Base-by-base conservation (phyloP, 176 grass and related monocot species). In the Hordeum marinum region DNA sequence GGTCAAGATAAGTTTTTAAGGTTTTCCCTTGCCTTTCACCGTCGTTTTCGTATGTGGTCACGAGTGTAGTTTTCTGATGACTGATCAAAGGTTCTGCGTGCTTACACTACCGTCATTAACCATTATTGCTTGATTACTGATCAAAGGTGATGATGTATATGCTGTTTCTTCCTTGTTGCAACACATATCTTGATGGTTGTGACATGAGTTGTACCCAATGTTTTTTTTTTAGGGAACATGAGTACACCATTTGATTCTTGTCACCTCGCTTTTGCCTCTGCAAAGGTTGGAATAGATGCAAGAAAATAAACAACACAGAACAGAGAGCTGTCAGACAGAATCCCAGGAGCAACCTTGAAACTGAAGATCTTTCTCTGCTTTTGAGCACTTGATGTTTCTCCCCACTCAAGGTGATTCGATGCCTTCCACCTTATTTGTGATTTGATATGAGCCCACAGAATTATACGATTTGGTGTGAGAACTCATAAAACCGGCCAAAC, bases 351-450 rank as follows among this genome's bases (percentile, higher is more conserved):
- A n/a, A 31, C 60, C 66, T 87, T 50, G 60, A 24, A 90, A 61
- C 67, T 50, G 31, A 84, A 83, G 68, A 72, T 86, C 37, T 66
- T 25, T 9, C 68, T 72, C 54, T 68, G 73, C 63, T 90, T 90
- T 68, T 74, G 35, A 46, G 46, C 21, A 41, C 54, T 83, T 80
- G 36, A 60, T 73, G 46, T 75, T 75, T 23, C 42, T 83, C 59
- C 80, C 63, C 79, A 90, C 74, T 84, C 89, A 68, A 84, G 68
- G 37, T 84, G 43, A 61, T 72, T 76, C 45, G 70, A 82, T 79
- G 67, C 39, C 67, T 83, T 68, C 46, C 84, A 48, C 6, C 73
- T 79, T 55, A 75, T 24, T 77, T 68, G 66, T 39, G 34, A 37
- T 39, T 68, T 68, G 34, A 37, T 39, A 68, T 1, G 29, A 68